A percentile compares a stretch with the other conserved stretches of the same genome.
phyloP scores from a whole-genome alignment of 306 rosid species.

The Begonia masoniana region DNA sequence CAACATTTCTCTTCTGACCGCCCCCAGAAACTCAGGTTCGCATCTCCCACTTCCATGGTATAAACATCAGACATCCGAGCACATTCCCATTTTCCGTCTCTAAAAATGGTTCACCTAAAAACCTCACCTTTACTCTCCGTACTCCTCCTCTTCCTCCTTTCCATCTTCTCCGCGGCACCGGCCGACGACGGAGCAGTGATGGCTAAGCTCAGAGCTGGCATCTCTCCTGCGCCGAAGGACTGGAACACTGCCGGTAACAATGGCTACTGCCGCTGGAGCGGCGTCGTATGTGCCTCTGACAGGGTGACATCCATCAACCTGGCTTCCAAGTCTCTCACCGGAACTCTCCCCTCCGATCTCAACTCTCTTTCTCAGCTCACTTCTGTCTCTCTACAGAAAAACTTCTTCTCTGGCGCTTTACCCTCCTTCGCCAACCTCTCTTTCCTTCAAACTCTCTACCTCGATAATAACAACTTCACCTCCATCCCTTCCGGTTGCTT shows the following conservation, averaged over 20 bases:
- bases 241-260: neutral
- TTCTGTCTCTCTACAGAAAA: slow-evolving; percentile 36
- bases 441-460: slow-evolving; percentile 18
- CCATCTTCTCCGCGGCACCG: neutral
- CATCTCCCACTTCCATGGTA: neutral
- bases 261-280: slow-evolving; percentile 26
- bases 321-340: slow-evolving; percentile 31
- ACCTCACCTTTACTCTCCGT: slow-evolving; percentile 21
- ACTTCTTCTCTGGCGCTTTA: slow-evolving; percentile 35
- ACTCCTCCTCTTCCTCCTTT: slow-evolving; percentile 1
- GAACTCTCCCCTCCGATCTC: slow-evolving; percentile 60
- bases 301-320: slow-evolving; percentile 37
- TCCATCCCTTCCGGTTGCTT: slow-evolving; percentile 32
- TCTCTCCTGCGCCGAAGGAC: neutral
- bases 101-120: slow-evolving; percentile 33
- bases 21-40: neutral
- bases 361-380: slow-evolving; percentile 49
- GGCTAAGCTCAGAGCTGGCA: neutral
- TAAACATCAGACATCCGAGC: neutral
- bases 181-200: slow-evolving; percentile 2
- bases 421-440: slow-evolving; percentile 60
- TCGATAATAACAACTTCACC: slow-evolving; percentile 49
- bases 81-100: neutral
- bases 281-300: slow-evolving; percentile 28
- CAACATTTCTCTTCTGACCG: neutral